A percentile compares a stretch with the other conserved stretches of the same genome.
Conservation (phyloP, 495 filamentous ascomycete species). For the Xylaria cubensis region DNA sequence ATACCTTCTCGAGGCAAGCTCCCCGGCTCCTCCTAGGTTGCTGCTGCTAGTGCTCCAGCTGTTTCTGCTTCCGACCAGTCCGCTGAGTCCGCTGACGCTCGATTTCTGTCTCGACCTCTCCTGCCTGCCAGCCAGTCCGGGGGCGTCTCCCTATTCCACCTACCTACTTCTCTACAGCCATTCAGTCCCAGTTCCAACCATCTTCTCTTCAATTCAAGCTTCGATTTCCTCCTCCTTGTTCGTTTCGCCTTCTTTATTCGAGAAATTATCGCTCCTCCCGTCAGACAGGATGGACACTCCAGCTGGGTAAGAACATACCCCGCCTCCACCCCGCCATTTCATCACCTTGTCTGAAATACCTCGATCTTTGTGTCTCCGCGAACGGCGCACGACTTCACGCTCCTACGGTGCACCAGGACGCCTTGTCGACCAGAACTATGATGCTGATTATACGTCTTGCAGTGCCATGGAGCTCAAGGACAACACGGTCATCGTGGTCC, state of each 20-base stretch:
- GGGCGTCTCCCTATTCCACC: conserved; percentile 8
- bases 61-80: conserved; percentile 23
- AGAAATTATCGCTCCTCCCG: conserved; percentile 17
- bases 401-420: background rate
- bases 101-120: conserved; percentile 16
- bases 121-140: conserved; percentile 16
- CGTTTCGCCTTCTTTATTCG: conserved; percentile 19
- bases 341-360: conserved; percentile 28
- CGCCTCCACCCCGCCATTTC: conserved; percentile 46
- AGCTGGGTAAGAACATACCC: conserved; percentile 50
- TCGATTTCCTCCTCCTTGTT: conserved; percentile 2
- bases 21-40: conserved; percentile 13
- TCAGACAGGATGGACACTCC: conserved; percentile 51
- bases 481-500: conserved; percentile 96
- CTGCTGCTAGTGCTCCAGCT: conserved; percentile 17
- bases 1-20: conserved; percentile 10
- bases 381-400: conserved; percentile 13
- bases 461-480: conserved; percentile 89
- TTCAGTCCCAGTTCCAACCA: conserved; percentile 1
- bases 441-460: conserved; percentile 11
- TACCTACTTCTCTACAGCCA: conserved; percentile 16
- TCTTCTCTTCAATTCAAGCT: conserved; percentile 6
- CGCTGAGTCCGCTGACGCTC: conserved; percentile 23
- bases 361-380: conserved; percentile 24
- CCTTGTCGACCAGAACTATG: background rate